Base-by-base conservation (phyloP, 257 asterid species). In the Scutellaria barbata region DNA sequence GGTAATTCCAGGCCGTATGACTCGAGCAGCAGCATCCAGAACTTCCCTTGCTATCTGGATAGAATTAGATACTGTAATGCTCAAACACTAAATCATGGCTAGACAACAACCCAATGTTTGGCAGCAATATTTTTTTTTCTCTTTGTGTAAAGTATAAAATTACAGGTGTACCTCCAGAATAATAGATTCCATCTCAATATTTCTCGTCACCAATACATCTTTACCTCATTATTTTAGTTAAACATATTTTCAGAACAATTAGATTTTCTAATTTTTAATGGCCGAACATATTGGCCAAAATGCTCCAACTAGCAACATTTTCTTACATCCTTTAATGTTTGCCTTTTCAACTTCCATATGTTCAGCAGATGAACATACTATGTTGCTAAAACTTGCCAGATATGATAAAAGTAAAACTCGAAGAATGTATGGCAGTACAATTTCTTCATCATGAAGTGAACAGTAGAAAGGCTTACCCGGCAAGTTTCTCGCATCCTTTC, bases 1-100 rank as follows among this genome's bases (percentile, higher is more conserved):
- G 51, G 98, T 95, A 75, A 95, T 82, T 68, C 99, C 99, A 71
- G 99, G 96, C 72, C 88, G 83, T 78, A 95, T 74, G 57, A 90
- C 80, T 76, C 94, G 90, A 78, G 98, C 99, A 76, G 99, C 99
- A 57, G 97, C 95, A 81, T 95, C 99, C 81, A 95, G 69, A 79
- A 92, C 98, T 80, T 95, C 97, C 79, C 99, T 89, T 68, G 81
- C 92, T 58, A 95, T 88, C 99, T 95, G 94, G 67, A 82, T 95
- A 92, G 67, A 82, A 45, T 55, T 9, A 71, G 56, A 66, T 46
- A 37, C 30, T 16, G 35, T 30, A 42, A 25, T 12, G 48, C 30
- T 56, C 69, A 63, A 55, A 53, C 70, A 41, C 46, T 11, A 62
- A 70, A 30, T 37, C 33, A 68, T 52, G 72, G 13, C n/a, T 9